These are phyloP conservation scores for Prunus dulcis DNA, from an alignment of 306 rosid genomes.

Conservation along the genomic window DNA sequence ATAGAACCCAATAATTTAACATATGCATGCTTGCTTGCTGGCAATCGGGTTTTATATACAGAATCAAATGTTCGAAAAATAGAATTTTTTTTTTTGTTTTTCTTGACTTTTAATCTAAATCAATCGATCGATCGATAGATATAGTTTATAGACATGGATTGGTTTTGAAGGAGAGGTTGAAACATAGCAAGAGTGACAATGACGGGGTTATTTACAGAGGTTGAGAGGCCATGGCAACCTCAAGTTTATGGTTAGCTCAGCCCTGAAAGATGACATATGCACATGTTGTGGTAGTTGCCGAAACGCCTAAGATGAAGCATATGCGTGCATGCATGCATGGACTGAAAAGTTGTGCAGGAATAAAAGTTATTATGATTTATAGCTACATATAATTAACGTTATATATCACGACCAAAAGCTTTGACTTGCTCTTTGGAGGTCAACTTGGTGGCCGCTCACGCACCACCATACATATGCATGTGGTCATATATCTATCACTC, in stretches of 20 bases:
- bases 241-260: too few species aligned
- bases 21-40: not conserved
- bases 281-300: too few species aligned
- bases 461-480: not conserved
- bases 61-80: not conserved
- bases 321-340: too few species aligned
- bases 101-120: not conserved
- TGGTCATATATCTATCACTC: not conserved
- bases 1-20: not conserved
- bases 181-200: too few species aligned
- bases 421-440: not conserved
- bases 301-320: too few species aligned
- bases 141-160: too few species aligned
- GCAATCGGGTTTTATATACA: not conserved
- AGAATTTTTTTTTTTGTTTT: not conserved
- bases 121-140: too few species aligned
- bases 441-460: not conserved
- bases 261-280: too few species aligned
- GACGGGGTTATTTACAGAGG: too few species aligned
- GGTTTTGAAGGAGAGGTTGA: too few species aligned
- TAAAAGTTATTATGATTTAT: not conserved
- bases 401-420: not conserved
- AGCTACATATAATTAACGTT: not conserved
- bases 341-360: too few species aligned
- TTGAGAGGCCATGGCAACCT: too few species aligned